Conservation (phyloP, 2,329 filamentous ascomycete genomes). For the Hypomyces perniciosus region DNA sequence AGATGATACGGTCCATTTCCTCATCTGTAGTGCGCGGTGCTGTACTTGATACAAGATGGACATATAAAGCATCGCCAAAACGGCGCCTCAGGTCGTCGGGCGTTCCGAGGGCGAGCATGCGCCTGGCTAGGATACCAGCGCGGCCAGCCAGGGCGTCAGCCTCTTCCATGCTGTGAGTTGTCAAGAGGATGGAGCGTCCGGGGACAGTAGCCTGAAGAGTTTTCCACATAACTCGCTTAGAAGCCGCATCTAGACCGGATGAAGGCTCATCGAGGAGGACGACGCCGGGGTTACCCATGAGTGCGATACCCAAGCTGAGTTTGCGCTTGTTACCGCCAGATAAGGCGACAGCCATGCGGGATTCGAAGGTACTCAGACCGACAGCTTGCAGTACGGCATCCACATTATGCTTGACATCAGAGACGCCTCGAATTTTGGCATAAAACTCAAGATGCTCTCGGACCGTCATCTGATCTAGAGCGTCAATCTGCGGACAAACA, state of each 20-base stretch:
- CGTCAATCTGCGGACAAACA: slow-evolving; percentile 86
- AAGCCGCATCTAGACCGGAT: slow-evolving; percentile 82
- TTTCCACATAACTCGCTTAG: slow-evolving; percentile 90
- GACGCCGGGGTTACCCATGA: slow-evolving; percentile 88
- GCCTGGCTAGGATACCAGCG: slow-evolving; percentile 77
- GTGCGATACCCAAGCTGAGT: slow-evolving; percentile 76
- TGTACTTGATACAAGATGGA: slow-evolving; percentile 70
- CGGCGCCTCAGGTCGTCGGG: slow-evolving; percentile 64
- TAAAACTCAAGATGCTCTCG: slow-evolving; percentile 84
- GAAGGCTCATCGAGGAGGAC: slow-evolving; percentile 85
- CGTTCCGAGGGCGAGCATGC: slow-evolving; percentile 80
- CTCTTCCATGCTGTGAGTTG: slow-evolving; percentile 94
- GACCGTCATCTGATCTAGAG: slow-evolving; percentile 87
- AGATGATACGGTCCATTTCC: slow-evolving; percentile 60
- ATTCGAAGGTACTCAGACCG: slow-evolving; percentile 63
- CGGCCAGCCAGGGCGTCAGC: slow-evolving; percentile 80
- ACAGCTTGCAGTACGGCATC: slow-evolving; percentile 72
- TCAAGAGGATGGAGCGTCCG: slow-evolving; percentile 78
- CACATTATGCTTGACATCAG: slow-evolving; percentile 71
- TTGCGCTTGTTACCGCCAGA: slow-evolving; percentile 95
- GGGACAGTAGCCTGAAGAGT: slow-evolving; percentile 68
- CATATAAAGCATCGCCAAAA: slow-evolving; percentile 73
- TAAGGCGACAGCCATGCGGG: slow-evolving; percentile 70
- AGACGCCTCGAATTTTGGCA: slow-evolving; percentile 73
- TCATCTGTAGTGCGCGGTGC: slow-evolving; percentile 66